Percentiles rank a stretch among this genome's conserved stretches.
Conservation (phyloP, 257 asterid genomes). For the Avicennia marina region DNA sequence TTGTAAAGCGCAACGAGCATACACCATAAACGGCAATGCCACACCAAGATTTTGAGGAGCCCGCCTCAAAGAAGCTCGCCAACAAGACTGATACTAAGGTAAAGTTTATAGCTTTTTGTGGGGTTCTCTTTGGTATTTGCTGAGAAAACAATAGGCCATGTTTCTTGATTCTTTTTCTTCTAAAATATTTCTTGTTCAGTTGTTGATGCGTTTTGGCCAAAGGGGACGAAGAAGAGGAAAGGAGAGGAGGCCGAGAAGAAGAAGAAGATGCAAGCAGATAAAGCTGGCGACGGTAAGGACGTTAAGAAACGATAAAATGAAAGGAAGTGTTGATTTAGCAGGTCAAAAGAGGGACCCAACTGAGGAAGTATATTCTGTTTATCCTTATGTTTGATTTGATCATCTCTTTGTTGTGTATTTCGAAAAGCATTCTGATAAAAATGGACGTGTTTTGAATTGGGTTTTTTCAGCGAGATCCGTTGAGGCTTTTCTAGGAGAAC, state of each 20-base stretch:
- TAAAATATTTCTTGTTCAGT: not conserved
- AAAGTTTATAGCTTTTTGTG: not conserved
- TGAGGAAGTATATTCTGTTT: conserved; percentile 44
- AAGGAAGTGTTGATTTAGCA: conserved; percentile 62
- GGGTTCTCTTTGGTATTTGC: not conserved
- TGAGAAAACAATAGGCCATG: no score
- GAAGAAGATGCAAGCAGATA: conserved; percentile 33
- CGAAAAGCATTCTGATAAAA: not conserved
- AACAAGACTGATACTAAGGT: conserved; percentile 27
- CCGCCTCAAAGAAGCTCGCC: conserved; percentile 21
- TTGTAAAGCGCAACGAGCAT: conserved; percentile 27
- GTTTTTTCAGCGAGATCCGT: conserved; percentile 66
- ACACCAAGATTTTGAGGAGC: conserved; percentile 33
- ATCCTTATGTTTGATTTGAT: not conserved
- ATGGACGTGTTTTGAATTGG: conserved; percentile 3
- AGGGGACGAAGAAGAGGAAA: no score
- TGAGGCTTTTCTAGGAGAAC: conserved; percentile 69
- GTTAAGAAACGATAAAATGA: conserved; percentile 47
- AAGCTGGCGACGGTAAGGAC: conserved; percentile 23
- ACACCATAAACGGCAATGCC: conserved; percentile 25
- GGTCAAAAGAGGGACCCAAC: conserved; percentile 84
- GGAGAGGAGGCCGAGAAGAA: no score
- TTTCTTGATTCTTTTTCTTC: no score
- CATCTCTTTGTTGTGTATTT: not conserved
- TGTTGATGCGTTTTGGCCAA: conserved; percentile 12